Base-by-base conservation (phyloP, 495 filamentous ascomycete genomes). In the Xylaria longipes region DNA sequence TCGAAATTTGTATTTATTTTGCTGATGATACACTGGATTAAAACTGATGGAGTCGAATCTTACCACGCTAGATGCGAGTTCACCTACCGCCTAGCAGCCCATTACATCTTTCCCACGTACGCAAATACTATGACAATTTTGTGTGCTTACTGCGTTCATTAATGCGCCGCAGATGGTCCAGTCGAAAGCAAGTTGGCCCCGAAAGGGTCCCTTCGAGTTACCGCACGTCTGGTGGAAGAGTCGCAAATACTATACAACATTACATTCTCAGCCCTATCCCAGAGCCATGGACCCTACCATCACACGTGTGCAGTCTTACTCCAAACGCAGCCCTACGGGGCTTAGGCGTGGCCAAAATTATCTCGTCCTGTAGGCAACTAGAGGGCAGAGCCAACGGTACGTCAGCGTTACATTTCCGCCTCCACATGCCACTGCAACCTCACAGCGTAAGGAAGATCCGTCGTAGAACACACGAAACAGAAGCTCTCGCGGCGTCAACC, bases 211-310 rank as follows among this genome's bases (percentile, higher is more conserved):
- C 27, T n/a, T 31, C 27, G 14, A 22, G 15, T 50, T 50, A 2
- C 27, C 17, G 27, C 43, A 11, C 3, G 39, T 8, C 27, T 52
- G 11, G 31, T 37, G 20, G 5, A 52, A 50, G 27, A 52, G 17
- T 35, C 9, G 63, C 31, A 48, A 58, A 37, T 35, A 37, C 25
- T 22, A 35, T 15, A 33, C 54, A 58, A 33, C 27, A 7, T 37
- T 46, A 8, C 41, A 46, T 61, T 67, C 31, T 67, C 65, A 67
- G 65, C 65, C 65, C 65, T 67, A 43, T 67, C 65, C 63, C 68
- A 63, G 45, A 20, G 17, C 31, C 45, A 29, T 29, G 68, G 68
- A 35, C 57, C 43, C 56, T 48, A 20, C 57, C 57, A 58, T 58
- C 29, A 37, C 68, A 64, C 58, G 68, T 64, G 68, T 33, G 22